Evolutionary conservation across 495 filamentous ascomycete genomes (phyloP), one percentile per base, ranked within the genome.

Genomic region (Penicillium tannophilum): DNA sequence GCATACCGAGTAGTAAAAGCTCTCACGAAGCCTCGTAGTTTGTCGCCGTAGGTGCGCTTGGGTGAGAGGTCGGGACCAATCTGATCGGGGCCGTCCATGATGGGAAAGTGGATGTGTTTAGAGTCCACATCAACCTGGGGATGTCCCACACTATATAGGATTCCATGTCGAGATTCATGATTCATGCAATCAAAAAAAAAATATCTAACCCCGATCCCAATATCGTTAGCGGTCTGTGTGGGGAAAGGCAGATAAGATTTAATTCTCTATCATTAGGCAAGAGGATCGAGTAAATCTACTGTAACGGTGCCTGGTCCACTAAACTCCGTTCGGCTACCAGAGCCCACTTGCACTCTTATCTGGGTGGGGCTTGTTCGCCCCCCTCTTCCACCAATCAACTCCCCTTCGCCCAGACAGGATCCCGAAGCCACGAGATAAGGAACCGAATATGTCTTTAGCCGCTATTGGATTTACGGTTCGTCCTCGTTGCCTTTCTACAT

Each of bases 1-100:
- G 11, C 75, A 24, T 76, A 83, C 79, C 68, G 79, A 19, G 82
- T 84, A 0, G 77, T 79, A 48, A 84, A 77, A 24, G 74, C 63
- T 56, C 68, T 76, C 19, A 77, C 64, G 26, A 79, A 8, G 24
- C 69, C 56, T 36, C 75, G 71, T 16, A 66, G 35, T 41, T 66
- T 72, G 52, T 80, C 79, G 11, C 63, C 46, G 31, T 77, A 62
- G 4, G 72, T 70, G 33, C 70, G 67, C 64, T 76, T 78, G 4
- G 78, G 77, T 11, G 68, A 58, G 36, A 66, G 60, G 54, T 82
- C 73, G 11, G 82, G 79, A 4, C 80, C 81, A 56, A 83, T 81
- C 60, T 76, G 76, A 58, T 83, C 82, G 7, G 79, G 81, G 17
- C 75, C 76, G 54, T 77, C 76, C 76, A 79, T 79, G 23, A 26